A percentile compares a stretch with the other conserved stretches of the same genome.
phyloP scores from a whole-genome alignment of 2,329 filamentous ascomycete genomes.

The Diaporthe sp. region DNA sequence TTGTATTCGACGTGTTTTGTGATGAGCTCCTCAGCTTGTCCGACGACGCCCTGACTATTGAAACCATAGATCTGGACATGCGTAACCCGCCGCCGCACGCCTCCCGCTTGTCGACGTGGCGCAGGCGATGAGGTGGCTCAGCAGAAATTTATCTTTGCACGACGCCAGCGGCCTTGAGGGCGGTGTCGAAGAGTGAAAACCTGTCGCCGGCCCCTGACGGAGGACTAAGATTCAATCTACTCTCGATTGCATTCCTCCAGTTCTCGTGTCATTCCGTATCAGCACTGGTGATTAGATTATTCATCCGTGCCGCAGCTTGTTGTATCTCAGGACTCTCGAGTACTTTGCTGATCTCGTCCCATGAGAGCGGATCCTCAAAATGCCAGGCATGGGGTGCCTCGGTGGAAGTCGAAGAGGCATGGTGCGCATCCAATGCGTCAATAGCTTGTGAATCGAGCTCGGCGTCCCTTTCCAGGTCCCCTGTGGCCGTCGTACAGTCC shows the following conservation, averaged over 20 bases:
- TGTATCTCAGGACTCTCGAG: neutral
- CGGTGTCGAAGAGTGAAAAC: neutral
- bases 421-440: slow-evolving; percentile 32
- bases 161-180: neutral
- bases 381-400: neutral
- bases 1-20: neutral
- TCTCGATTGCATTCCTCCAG: neutral
- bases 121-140: neutral
- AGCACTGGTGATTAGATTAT: neutral
- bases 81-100: neutral
- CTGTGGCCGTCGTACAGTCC: slow-evolving; percentile 27
- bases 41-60: neutral
- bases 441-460: slow-evolving; percentile 35
- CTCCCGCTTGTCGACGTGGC: neutral
- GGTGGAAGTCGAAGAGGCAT: neutral
- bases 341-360: neutral
- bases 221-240: neutral
- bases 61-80: neutral
- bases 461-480: slow-evolving; percentile 30
- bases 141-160: neutral
- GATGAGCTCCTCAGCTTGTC: neutral
- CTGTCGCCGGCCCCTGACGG: neutral
- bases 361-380: neutral
- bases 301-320: neutral
- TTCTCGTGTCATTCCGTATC: neutral